These are phyloP conservation scores for Chytriomyces hyalinus DNA, from an alignment of 192 early-diverging fungal genomes.

Conservation along the genomic window DNA sequence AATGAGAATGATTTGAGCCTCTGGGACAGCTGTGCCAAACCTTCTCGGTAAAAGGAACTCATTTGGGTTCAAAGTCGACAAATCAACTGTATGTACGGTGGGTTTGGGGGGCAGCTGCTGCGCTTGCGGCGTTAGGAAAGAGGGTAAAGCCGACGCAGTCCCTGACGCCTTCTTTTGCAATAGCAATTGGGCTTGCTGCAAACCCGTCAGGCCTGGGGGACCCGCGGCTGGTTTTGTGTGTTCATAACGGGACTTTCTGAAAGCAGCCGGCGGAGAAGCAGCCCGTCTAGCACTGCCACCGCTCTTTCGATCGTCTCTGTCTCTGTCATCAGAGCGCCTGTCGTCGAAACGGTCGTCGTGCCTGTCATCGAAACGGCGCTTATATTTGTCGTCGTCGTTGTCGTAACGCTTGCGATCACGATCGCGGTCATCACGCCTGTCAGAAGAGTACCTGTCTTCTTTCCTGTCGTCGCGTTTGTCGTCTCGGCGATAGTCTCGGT, in stretches of 20 bases:
- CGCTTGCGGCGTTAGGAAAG: slow-evolving; percentile 18
- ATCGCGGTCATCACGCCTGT: slow-evolving; percentile 17
- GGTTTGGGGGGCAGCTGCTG: slow-evolving; percentile 21
- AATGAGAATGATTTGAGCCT: slow-evolving; percentile 50
- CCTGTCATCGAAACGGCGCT: slow-evolving; percentile 24
- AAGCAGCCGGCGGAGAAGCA: slow-evolving; percentile 10
- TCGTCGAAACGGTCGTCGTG: slow-evolving; percentile 7
- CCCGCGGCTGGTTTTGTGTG: background rate
- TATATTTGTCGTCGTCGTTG: slow-evolving; percentile 1
- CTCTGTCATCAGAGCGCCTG: slow-evolving; percentile 19
- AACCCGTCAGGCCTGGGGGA: slow-evolving; percentile 15
- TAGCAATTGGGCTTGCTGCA: slow-evolving; percentile 33
- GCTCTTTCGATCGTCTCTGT: slow-evolving; percentile 31
- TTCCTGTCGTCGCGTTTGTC: background rate
- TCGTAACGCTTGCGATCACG: slow-evolving; percentile 37
- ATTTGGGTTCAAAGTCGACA: slow-evolving; percentile 23
- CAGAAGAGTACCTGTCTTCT: too few relatives aligned
- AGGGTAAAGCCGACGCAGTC: background rate
- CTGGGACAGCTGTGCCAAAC: slow-evolving; percentile 49
- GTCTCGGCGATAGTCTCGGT: background rate
- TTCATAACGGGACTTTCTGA: slow-evolving; percentile 6
- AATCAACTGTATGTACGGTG: slow-evolving; percentile 33
- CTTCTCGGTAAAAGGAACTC: slow-evolving; percentile 49
- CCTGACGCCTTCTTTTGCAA: slow-evolving; percentile 26
- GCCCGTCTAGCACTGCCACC: background rate